Percentiles rank a stretch among this genome's conserved stretches.
These are phyloP conservation scores for Fusarium graminum DNA, from an alignment of 2,329 filamentous ascomycete species.

Conservation along the genomic window DNA sequence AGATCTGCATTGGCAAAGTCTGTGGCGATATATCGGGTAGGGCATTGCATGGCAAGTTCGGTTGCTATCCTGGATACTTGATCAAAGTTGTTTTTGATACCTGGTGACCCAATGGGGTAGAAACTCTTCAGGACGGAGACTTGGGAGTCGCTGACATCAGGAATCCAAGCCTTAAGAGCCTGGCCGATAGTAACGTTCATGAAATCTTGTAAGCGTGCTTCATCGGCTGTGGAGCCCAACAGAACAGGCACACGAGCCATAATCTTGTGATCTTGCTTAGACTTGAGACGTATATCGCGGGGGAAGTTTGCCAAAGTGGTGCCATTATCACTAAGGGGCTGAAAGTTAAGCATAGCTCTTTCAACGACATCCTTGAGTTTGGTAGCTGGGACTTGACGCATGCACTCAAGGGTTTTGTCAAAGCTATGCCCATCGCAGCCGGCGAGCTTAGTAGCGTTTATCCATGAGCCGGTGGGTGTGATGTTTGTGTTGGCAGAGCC, in stretches of 20 bases:
- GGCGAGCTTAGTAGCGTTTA: conserved; percentile 10
- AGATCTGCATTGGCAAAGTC: conserved; percentile 53
- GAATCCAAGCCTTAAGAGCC: conserved; percentile 2
- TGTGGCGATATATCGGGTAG: conserved; percentile 44
- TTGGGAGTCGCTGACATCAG: not conserved
- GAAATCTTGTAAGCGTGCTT: conserved; percentile 33
- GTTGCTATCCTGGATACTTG: conserved; percentile 38
- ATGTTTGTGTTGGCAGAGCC: conserved; percentile 27
- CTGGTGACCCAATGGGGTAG: conserved; percentile 35
- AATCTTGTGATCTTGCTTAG: not conserved
- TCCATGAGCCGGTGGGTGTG: conserved; percentile 32
- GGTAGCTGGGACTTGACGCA: conserved; percentile 40
- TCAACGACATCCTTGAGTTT: conserved; percentile 39
- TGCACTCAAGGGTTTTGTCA: conserved; percentile 35
- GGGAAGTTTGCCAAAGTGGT: conserved; percentile 41
- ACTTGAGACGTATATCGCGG: conserved; percentile 28
- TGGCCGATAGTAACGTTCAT: conserved; percentile 1
- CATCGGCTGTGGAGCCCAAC: conserved; percentile 43
- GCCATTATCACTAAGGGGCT: conserved; percentile 41
- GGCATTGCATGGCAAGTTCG: conserved; percentile 44
- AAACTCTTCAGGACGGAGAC: conserved; percentile 18
- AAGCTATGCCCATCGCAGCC: conserved; percentile 25
- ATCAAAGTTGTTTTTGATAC: conserved; percentile 36
- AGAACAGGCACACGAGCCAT: conserved; percentile 47
- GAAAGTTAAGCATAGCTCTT: conserved; percentile 37